These are phyloP conservation scores for Solanum piurae DNA, from an alignment of 257 asterid species.

Conservation along the genomic window DNA sequence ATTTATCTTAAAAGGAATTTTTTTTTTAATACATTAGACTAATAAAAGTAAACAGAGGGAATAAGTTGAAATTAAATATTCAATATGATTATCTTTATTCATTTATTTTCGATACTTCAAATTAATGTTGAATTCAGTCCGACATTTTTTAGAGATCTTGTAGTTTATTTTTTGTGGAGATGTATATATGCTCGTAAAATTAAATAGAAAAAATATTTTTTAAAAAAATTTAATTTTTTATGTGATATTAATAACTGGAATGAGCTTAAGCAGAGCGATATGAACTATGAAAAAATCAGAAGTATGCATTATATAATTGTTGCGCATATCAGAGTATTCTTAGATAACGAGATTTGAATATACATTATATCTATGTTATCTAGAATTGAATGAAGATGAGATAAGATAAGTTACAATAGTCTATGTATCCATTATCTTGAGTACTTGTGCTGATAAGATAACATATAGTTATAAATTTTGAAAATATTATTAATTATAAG, in stretches of 20 bases:
- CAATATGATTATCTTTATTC: not conserved
- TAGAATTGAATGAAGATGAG: not conserved
- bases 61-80: not conserved
- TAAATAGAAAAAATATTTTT: no score
- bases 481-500: not conserved
- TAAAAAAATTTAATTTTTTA: rapidly evolving
- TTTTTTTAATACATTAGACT: not conserved
- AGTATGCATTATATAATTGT: not conserved
- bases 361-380: not conserved
- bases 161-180: not conserved
- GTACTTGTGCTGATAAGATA: not conserved
- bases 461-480: not conserved
- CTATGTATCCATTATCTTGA: not conserved
- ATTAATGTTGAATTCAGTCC: no score
- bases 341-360: not conserved
- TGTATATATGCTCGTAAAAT: not conserved
- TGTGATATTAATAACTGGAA: not conserved
- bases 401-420: not conserved
- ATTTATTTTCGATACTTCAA: not conserved
- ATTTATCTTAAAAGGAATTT: not conserved
- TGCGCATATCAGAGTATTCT: not conserved
- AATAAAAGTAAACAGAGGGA: not conserved
- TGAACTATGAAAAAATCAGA: not conserved
- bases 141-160: not conserved
- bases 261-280: not conserved